Conservation (phyloP, 164 flowering plant species). For the Chimonanthus praecox region DNA sequence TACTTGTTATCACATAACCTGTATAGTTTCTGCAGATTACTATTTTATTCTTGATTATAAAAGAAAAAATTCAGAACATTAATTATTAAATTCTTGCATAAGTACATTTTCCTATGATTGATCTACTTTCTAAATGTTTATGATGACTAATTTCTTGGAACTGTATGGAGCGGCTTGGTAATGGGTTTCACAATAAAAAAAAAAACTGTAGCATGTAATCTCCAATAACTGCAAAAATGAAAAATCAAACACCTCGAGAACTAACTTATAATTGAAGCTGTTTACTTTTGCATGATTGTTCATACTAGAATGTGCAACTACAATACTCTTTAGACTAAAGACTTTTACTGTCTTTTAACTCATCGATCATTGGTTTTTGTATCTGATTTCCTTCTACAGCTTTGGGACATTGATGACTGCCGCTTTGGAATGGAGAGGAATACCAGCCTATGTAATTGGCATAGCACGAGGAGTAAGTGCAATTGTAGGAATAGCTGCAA, state of each 20-base stretch:
- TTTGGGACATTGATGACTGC: conserved; percentile 94
- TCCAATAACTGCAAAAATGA: neutral
- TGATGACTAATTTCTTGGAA: neutral
- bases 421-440: conserved; percentile 71
- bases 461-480: conserved; percentile 84
- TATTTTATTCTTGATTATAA: too few species aligned
- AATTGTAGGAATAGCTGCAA: conserved; percentile 65
- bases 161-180: neutral
- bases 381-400: conserved; percentile 32
- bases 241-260: too few species aligned
- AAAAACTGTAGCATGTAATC: neutral
- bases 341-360: neutral
- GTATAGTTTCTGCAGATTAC: too few species aligned
- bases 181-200: neutral
- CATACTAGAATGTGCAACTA: neutral
- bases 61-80: neutral
- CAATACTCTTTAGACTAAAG: neutral
- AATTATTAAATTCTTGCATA: too few species aligned
- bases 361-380: neutral
- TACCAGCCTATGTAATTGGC: conserved; percentile 72
- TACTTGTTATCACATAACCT: too few species aligned
- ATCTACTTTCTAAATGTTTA: neutral
- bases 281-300: neutral
- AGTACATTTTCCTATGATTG: neutral
- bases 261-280: neutral